Percentiles rank a stretch among this genome's conserved stretches.
Evolutionary conservation across 164 flowering plant species (phyloP).

Genomic region (Hamamelis virginiana): DNA sequence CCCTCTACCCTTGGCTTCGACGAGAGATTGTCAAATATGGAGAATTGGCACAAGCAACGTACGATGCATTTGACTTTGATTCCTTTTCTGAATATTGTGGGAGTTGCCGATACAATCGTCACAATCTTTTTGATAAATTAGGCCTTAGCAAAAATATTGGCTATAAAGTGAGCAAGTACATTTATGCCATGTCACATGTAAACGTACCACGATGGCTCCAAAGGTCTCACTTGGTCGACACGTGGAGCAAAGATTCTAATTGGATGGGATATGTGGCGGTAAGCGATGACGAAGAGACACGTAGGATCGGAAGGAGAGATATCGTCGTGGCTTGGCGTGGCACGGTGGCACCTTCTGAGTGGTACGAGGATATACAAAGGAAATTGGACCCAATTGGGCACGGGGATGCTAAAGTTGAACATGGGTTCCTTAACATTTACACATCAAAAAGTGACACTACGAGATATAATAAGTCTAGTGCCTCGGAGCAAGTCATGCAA

Average conservation of each 20-base stretch:
- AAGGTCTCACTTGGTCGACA: conserved; percentile 30
- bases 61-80: conserved; percentile 49
- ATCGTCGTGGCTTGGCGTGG: conserved; percentile 73
- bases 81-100: conserved; percentile 55
- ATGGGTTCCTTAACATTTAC: conserved; percentile 61
- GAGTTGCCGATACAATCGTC: conserved; percentile 44
- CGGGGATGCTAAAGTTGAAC: conserved; percentile 46
- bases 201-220: conserved; percentile 57
- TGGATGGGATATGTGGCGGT: conserved; percentile 83
- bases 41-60: conserved; percentile 52
- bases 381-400: conserved; percentile 38
- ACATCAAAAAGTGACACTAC: conserved; percentile 38
- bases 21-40: conserved; percentile 59
- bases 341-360: conserved; percentile 55
- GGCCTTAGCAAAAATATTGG: conserved; percentile 43
- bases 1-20: conserved; percentile 55
- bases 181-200: conserved; percentile 63
- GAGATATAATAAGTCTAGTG: conserved; percentile 55
- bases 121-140: conserved; percentile 36
- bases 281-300: conserved; percentile 44
- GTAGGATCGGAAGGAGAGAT: conserved; percentile 64
- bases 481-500: conserved; percentile 59
- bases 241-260: conserved; percentile 64
- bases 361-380: conserved; percentile 47
- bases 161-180: conserved; percentile 49